A percentile compares a stretch with the other conserved stretches of the same genome.
Conservation (phyloP, 2,329 filamentous ascomycete genomes). For the Beauveria bassiana region DNA sequence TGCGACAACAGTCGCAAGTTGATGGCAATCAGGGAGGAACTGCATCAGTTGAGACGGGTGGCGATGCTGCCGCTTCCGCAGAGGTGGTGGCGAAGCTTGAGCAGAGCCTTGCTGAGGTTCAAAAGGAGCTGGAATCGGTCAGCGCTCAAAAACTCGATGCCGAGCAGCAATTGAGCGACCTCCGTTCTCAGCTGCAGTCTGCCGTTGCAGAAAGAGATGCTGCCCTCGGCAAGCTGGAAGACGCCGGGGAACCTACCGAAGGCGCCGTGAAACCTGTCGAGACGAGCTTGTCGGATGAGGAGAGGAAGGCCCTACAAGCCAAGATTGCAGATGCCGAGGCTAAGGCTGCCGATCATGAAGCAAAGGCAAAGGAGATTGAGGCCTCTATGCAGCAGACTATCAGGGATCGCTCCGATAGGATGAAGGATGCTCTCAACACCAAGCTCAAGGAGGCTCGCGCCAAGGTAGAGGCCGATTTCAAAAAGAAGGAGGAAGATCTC, state of each 20-base stretch:
- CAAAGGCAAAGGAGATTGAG: slow-evolving; percentile 57
- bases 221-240: slow-evolving; percentile 36
- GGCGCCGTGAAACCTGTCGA: slow-evolving; percentile 14
- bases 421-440: slow-evolving; percentile 60
- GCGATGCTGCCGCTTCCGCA: slow-evolving; percentile 30
- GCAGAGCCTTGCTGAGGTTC: slow-evolving; percentile 39
- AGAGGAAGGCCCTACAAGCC: slow-evolving; percentile 54
- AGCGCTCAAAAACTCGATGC: slow-evolving; percentile 60
- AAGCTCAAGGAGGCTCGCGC: slow-evolving; percentile 61
- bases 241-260: slow-evolving; percentile 24
- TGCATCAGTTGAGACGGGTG: slow-evolving; percentile 33
- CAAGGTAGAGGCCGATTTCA: slow-evolving; percentile 43
- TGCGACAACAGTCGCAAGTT: slow-evolving; percentile 27
- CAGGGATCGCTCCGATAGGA: slow-evolving; percentile 58
- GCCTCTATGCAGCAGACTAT: slow-evolving; percentile 51
- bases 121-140: slow-evolving; percentile 57
- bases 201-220: slow-evolving; percentile 58
- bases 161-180: slow-evolving; percentile 51
- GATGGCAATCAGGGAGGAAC: slow-evolving; percentile 20
- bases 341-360: slow-evolving; percentile 56
- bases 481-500: slow-evolving; percentile 45
- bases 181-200: slow-evolving; percentile 52
- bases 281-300: slow-evolving; percentile 42
- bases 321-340: slow-evolving; percentile 53
- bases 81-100: slow-evolving; percentile 43